Evolutionary conservation across 2,329 filamentous ascomycete genomes (phyloP).

Genomic region (Aspergillus brunneoviolaceus): DNA sequence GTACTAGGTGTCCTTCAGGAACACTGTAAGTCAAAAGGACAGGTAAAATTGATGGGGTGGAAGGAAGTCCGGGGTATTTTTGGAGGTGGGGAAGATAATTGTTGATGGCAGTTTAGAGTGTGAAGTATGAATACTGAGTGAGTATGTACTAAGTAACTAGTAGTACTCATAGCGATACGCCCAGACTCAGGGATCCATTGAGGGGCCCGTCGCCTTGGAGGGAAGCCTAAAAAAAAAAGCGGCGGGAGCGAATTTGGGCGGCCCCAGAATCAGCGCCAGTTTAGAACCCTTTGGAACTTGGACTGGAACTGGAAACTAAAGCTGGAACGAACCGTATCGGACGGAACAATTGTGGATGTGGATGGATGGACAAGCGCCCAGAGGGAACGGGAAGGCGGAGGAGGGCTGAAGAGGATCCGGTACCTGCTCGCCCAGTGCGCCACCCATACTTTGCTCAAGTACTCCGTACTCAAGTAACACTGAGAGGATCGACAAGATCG

Average conservation of each 20-base stretch:
- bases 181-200: conserved; percentile 1
- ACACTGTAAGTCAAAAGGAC: neutral
- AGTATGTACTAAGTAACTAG: neutral
- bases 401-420: conserved; percentile 6
- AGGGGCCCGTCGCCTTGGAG: conserved; percentile 15
- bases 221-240: conserved; percentile 29
- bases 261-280: conserved; percentile 14
- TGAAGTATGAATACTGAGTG: too few relatives aligned
- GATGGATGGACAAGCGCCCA: neutral
- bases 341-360: neutral
- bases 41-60: neutral
- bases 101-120: too few relatives aligned
- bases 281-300: neutral
- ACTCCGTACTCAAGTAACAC: neutral
- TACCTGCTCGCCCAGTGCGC: conserved; percentile 12
- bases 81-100: too few relatives aligned
- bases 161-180: neutral
- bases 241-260: conserved; percentile 20
- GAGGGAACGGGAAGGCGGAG: neutral
- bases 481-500: conserved; percentile 20
- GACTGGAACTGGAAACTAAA: neutral
- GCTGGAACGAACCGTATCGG: neutral
- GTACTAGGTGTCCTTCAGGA: neutral
- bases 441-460: conserved; percentile 16
- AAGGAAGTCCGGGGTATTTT: neutral